A percentile compares a stretch with the other conserved stretches of the same genome.
These are phyloP conservation scores for Hemisphaericaspora xylofermentans DNA, from an alignment of 1,139 yeast species.

Conservation along the genomic window DNA sequence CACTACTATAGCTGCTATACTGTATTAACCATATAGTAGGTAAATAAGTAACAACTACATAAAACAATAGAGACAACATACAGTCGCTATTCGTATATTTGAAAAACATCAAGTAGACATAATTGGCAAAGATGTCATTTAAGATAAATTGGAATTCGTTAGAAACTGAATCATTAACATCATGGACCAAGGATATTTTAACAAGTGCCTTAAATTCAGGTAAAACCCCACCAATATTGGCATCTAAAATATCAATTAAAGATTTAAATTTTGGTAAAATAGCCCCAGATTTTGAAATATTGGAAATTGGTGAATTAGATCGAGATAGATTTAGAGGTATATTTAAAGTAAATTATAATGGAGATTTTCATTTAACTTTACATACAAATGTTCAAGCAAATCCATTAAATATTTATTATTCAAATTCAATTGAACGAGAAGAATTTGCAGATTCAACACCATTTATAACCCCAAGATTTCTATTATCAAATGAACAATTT, in stretches of 20 bases:
- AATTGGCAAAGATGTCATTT: conserved; percentile 76
- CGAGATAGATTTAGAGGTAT: conserved; percentile 81
- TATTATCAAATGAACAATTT: conserved; percentile 66
- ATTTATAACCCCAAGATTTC: conserved; percentile 67
- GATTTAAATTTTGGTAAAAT: conserved; percentile 76
- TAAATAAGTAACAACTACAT: too few species aligned
- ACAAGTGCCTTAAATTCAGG: conserved; percentile 80
- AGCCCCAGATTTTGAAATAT: conserved; percentile 77
- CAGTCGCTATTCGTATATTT: too few species aligned
- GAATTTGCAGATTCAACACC: conserved; percentile 20
- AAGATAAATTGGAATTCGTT: conserved; percentile 79
- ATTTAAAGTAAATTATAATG: conserved; percentile 75
- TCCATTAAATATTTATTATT: conserved; percentile 68
- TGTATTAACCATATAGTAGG: too few species aligned
- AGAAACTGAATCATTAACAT: conserved; percentile 64
- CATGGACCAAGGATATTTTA: conserved; percentile 66
- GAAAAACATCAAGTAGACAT: too few species aligned
- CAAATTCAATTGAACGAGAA: conserved; percentile 46
- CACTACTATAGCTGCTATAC: too few species aligned
- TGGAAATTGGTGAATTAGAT: conserved; percentile 84
- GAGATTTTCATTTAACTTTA: conserved; percentile 77
- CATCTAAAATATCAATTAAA: conserved; percentile 69
- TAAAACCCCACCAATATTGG: conserved; percentile 71
- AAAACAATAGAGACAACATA: too few species aligned
- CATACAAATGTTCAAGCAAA: conserved; percentile 86